These are phyloP conservation scores for Hypericum androsaemum DNA, from an alignment of 345 rosid genomes.

Conservation along the genomic window DNA sequence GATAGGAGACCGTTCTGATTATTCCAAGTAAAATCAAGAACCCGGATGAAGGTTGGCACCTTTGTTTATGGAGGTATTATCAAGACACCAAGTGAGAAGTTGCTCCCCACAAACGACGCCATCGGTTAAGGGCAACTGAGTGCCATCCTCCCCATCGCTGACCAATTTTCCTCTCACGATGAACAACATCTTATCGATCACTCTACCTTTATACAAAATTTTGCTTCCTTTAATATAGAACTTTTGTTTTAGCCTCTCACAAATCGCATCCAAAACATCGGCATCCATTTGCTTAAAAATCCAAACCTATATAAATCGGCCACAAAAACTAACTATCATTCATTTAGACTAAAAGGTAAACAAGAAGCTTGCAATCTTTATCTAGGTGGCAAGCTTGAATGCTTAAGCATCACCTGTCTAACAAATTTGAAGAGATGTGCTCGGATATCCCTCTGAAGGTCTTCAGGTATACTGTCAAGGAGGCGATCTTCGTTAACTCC, in stretches of 20 bases:
- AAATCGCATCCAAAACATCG: slow-evolving; percentile 52
- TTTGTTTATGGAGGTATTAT: slow-evolving; percentile 49
- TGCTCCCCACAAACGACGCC: slow-evolving; percentile 87
- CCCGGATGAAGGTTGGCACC: slow-evolving; percentile 24
- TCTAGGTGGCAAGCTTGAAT: no score
- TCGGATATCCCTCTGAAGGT: slow-evolving; percentile 79
- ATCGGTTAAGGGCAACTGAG: slow-evolving; percentile 33
- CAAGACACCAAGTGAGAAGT: slow-evolving; percentile 86
- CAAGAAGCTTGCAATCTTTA: not conserved
- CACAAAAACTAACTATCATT: not conserved
- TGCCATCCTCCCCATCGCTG: slow-evolving; percentile 54
- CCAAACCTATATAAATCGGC: slow-evolving; percentile 43
- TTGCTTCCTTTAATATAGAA: slow-evolving; percentile 56
- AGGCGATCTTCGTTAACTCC: slow-evolving; percentile 73
- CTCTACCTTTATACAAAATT: slow-evolving; percentile 43
- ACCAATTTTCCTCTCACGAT: slow-evolving; percentile 78
- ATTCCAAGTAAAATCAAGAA: not conserved
- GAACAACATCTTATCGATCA: slow-evolving; percentile 74
- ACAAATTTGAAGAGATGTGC: slow-evolving; percentile 76
- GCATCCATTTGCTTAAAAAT: slow-evolving; percentile 68
- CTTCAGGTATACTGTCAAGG: slow-evolving; percentile 73
- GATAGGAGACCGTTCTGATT: no score
- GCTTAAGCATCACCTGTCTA: slow-evolving; percentile 36
- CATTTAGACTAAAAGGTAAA: not conserved
- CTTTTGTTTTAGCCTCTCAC: slow-evolving; percentile 63